phyloP scores from a whole-genome alignment of 129 eudicot species.

The Tanacetum coccineum region DNA sequence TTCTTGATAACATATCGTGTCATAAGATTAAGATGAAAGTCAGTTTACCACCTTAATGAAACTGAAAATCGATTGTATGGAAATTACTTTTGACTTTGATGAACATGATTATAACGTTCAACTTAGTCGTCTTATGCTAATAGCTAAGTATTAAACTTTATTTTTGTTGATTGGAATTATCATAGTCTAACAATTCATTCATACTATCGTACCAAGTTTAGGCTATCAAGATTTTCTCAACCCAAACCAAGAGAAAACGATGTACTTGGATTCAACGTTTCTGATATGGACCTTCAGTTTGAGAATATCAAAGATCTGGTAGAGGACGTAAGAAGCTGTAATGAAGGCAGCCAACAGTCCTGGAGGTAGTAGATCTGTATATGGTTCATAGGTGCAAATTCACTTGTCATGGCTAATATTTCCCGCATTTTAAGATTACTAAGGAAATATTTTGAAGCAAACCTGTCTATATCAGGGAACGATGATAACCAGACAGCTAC shows the following conservation, averaged over 20 bases:
- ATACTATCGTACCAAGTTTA: conserved; percentile 30
- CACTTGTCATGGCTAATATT: conserved; percentile 8
- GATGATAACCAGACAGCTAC: conserved; percentile 80
- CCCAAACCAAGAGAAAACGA: conserved; percentile 61
- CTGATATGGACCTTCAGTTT: conserved; percentile 49
- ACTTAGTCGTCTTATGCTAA: too few relatives aligned
- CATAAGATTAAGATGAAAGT: neutral
- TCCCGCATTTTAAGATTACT: neutral
- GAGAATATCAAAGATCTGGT: conserved; percentile 53
- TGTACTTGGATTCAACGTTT: conserved; percentile 28
- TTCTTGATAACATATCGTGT: conserved; percentile 11
- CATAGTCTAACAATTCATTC: neutral
- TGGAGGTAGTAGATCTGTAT: conserved; percentile 52
- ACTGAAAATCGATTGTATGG: neutral
- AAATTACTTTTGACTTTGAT: conserved; percentile 10
- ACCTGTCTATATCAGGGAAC: conserved; percentile 65
- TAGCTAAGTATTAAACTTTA: neutral
- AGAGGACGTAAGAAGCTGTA: conserved; percentile 51
- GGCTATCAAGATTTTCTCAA: conserved; percentile 78
- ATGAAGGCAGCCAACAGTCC: conserved; percentile 61
- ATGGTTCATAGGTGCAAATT: conserved; percentile 2
- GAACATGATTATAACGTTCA: neutral
- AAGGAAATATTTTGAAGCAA: conserved; percentile 51
- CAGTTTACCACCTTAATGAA: neutral
- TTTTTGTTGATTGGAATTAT: neutral